Base-by-base conservation (phyloP, 495 filamentous ascomycete species). In the Hypoxylon fragiforme region DNA sequence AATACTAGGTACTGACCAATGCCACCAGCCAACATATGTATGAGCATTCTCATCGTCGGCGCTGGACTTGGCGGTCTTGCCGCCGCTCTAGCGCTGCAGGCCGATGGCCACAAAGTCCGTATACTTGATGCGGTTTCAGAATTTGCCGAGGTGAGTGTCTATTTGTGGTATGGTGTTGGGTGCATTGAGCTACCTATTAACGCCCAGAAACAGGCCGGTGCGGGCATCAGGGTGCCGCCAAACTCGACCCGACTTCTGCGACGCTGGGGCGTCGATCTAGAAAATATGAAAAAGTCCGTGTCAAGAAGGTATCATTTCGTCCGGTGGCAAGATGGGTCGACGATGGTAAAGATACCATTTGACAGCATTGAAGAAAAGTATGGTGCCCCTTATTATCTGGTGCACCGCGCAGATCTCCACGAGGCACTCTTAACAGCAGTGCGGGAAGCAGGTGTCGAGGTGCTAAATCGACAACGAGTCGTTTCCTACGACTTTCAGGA, bases 11-110 rank as follows among this genome's bases (percentile, higher is more conserved):
- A 4, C 9, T 28, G 24, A 28, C 24, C 37, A 6, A 54, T 54
- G 50, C 35, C 41, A 40, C 21, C 21, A 12, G 41, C 42, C 1
- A 40, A 46, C 22, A 31, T 32, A 40, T 54, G 41, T 5, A 52
- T 84, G 30, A 67, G 75, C 14, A 71, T 84, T 7, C 49, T 84
- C 7, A 68, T 84, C 38, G 75, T 84, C 7, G 82, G 82, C 8
- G 77, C 73, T 2, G 82, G 82, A 22, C 74, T 85, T 5, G 81
- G 76, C 15, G 82, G 82, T 6, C 67, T 85, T 7, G 76, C 76
- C 0, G 73, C 79, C 2, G 77, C 78, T 13, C 76, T 85, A 22
- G 54, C 61, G 14, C 59, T 57, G n/a, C 36, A 42, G 19, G 30
- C 50, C 1, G 50, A 56, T 7, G 65, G 65, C 7, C 65, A 67